These are phyloP conservation scores for Rhynchospora tenuis DNA, from an alignment of 176 grass and related monocot genomes.

Conservation along the genomic window DNA sequence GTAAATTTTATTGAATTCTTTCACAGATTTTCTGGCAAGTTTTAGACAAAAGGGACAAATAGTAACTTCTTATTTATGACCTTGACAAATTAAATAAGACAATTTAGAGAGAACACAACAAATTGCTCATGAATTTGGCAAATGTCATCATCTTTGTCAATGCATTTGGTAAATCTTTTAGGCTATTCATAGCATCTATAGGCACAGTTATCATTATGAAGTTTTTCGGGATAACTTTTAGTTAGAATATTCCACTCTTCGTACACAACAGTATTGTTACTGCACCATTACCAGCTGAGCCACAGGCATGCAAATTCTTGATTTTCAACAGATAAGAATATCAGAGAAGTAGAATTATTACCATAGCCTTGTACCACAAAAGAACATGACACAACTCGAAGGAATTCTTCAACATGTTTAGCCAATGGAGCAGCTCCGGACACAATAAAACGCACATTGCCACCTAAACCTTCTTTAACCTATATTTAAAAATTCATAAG, in stretches of 20 bases:
- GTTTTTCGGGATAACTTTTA: neutral
- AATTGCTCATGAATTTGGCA: neutral
- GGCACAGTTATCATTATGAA: neutral
- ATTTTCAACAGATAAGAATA: neutral
- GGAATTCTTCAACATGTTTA: constrained; percentile 69
- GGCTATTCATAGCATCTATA: neutral
- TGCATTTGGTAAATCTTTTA: neutral
- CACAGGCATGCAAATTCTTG: neutral
- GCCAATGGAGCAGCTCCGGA: constrained; percentile 84
- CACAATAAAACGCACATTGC: constrained; percentile 64
- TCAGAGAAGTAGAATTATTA: constrained; percentile 27
- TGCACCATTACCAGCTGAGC: neutral
- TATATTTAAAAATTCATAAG: constrained; percentile 10
- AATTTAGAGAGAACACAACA: neutral
- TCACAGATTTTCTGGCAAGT: neutral
- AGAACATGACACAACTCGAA: constrained; percentile 89
- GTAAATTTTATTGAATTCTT: neutral
- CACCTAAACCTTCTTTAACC: constrained; percentile 90
- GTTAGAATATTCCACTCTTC: neutral
- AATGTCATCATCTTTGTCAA: neutral
- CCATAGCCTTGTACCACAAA: constrained; percentile 87
- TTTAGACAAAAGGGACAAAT: neutral
- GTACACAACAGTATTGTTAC: neutral
- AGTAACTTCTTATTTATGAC: neutral
- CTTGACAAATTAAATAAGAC: neutral